A percentile compares a stretch with the other conserved stretches of the same genome.
These are phyloP conservation scores for Borovskyia barvae DNA, from an alignment of 208 protist species.

Conservation along the genomic window DNA sequence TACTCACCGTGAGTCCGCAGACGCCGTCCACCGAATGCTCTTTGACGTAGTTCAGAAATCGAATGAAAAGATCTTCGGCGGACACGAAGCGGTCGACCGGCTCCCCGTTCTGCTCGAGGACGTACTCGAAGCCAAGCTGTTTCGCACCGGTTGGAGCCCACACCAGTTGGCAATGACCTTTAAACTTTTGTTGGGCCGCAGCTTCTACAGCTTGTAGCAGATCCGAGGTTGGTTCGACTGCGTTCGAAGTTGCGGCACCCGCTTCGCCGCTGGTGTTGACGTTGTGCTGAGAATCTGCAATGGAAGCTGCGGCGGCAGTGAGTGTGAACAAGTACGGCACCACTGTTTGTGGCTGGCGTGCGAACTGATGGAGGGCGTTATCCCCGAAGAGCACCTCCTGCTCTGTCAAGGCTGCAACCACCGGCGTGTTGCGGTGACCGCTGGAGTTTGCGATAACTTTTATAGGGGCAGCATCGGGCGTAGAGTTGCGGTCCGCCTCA, in stretches of 20 bases:
- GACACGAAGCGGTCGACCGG: conserved; percentile 44
- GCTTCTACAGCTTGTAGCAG: conserved; percentile 43
- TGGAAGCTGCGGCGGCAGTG: conserved; percentile 51
- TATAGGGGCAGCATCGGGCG: conserved; percentile 28
- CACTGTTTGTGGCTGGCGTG: conserved; percentile 66
- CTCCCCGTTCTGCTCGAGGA: conserved; percentile 25
- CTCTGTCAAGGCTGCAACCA: conserved; percentile 66
- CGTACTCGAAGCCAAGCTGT: conserved; percentile 54
- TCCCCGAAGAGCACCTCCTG: conserved; percentile 81
- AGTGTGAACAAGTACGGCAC: conserved; percentile 81
- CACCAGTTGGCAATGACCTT: conserved; percentile 53
- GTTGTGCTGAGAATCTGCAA: conserved; percentile 24
- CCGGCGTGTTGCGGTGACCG: conserved; percentile 74
- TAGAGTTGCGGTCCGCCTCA: conserved; percentile 4
- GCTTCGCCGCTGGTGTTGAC: neutral
- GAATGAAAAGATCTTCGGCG: conserved; percentile 70
- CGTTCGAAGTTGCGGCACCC: neutral
- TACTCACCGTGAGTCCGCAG: conserved; percentile 47
- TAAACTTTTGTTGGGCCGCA: conserved; percentile 44
- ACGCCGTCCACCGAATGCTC: conserved; percentile 71
- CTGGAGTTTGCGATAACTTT: conserved; percentile 74
- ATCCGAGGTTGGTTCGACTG: conserved; percentile 20
- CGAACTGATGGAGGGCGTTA: conserved; percentile 61
- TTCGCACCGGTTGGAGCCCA: conserved; percentile 14
- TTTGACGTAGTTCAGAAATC: conserved; percentile 86